Evolutionary conservation across 2,329 filamentous ascomycete genomes (phyloP), one percentile per base, ranked within the genome.

Genomic region (Alternaria solani): DNA sequence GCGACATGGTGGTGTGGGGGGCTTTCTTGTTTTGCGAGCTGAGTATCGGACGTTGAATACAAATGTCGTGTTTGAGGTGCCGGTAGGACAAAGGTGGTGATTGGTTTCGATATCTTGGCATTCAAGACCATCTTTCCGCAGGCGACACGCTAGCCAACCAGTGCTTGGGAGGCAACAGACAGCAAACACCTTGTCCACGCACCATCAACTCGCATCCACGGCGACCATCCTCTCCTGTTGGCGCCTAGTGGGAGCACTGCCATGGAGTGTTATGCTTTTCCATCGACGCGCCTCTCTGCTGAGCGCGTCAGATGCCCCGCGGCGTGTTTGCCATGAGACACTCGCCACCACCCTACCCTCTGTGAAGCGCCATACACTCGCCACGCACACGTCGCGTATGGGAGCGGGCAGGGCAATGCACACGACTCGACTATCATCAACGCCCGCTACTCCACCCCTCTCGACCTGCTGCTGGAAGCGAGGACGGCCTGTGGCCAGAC

Each of bases 191-290:
- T 55, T 32, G 14, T 49, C 41, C 49, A 55, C 43, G 54, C 46
- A 32, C 55, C 51, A 14, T 46, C 55, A 46, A 44, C 23, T 34
- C 46, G 46, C 46, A 14, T 30, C 46, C 32, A 20, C n/a, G 46
- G 20, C 46, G 30, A 49, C 46, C 9, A 38, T 38, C 14, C 30
- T 36, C 32, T 38, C 12, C 32, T 38, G 32, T 30, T 63, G 62
- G 70, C 75, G 73, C 72, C 75, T 76, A 65, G 61, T 51, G 30
- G 65, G 65, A 71, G 72, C 73, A 71, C 69, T 66, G 70, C 65
- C 59, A 78, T 78, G 75, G 76, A 75, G 72, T 63, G 70, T 62
- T 66, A 77, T 78, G 75, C 71, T 71, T 63, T 64, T 62, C 67
- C 66, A 61, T 67, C 67, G 61, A 68, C 63, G 74, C 70, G 71